phyloP scores from a whole-genome alignment of 1,284 basidiomycete genomes.

The Somion occarium region DNA sequence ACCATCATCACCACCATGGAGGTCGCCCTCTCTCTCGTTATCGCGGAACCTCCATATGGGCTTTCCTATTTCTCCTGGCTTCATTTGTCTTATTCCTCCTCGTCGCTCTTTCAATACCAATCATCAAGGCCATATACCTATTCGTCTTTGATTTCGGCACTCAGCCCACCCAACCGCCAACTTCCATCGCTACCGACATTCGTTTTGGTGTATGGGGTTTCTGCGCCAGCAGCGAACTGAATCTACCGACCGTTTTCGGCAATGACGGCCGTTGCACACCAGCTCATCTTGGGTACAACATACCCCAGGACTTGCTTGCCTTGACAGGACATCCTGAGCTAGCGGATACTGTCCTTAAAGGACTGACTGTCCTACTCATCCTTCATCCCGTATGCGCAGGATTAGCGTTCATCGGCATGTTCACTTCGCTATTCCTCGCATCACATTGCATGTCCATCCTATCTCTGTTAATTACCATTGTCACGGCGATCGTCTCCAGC shows the following conservation, averaged over 20 bases:
- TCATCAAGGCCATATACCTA: slow-evolving; percentile 70
- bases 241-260: slow-evolving; percentile 24
- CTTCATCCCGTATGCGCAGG: slow-evolving; percentile 61
- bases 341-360: slow-evolving; percentile 41
- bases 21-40: slow-evolving; percentile 24
- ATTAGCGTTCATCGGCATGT: slow-evolving; percentile 48
- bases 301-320: slow-evolving; percentile 28
- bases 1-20: slow-evolving; percentile 1
- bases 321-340: slow-evolving; percentile 41
- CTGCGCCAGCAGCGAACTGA: slow-evolving; percentile 45
- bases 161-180: slow-evolving; percentile 30
- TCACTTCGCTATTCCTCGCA: slow-evolving; percentile 53
- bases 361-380: slow-evolving; percentile 54
- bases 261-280: slow-evolving; percentile 46
- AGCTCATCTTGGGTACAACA: slow-evolving; percentile 45
- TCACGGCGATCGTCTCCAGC: slow-evolving; percentile 48
- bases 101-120: slow-evolving; percentile 67
- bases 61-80: slow-evolving; percentile 41
- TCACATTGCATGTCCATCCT: slow-evolving; percentile 44
- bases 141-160: slow-evolving; percentile 46
- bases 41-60: slow-evolving; percentile 39
- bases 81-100: slow-evolving; percentile 71
- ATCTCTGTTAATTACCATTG: slow-evolving; percentile 51
- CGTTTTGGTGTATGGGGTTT: slow-evolving; percentile 75
- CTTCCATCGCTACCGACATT: slow-evolving; percentile 54